Evolutionary conservation across 768 basidiomycete genomes (phyloP).

Genomic region (Tulasnella calospora): DNA sequence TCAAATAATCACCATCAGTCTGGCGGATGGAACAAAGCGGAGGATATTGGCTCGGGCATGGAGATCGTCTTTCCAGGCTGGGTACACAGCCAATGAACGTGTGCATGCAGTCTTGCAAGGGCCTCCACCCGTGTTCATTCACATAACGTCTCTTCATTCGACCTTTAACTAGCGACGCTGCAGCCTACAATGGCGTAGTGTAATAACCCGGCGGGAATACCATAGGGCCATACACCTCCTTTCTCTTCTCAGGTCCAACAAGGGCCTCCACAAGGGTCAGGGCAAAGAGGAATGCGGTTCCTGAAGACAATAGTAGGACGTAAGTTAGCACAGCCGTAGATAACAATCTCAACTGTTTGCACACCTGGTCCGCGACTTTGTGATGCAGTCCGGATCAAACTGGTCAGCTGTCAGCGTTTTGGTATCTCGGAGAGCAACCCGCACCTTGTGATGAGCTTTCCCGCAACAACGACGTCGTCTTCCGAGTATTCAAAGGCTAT

Average conservation of each 20-base stretch:
- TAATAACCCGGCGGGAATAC: constrained; percentile 50
- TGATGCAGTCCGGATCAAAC: not conserved
- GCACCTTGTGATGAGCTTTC: constrained; percentile 72
- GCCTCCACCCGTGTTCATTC: too few relatives aligned
- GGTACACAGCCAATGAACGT: too few relatives aligned
- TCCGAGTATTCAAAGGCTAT: constrained; percentile 71
- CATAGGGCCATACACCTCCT: constrained; percentile 62
- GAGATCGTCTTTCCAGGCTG: too few relatives aligned
- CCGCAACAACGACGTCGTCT: constrained; percentile 66
- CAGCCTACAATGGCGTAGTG: not conserved
- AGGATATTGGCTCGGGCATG: too few relatives aligned
- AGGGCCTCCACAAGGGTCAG: constrained; percentile 68
- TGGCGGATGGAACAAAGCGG: too few relatives aligned
- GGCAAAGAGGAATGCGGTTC: constrained; percentile 73
- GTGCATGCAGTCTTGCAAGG: too few relatives aligned
- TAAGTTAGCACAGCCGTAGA: not conserved
- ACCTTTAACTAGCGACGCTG: too few relatives aligned
- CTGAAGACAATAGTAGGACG: constrained; percentile 35
- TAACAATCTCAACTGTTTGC: constrained; percentile 29
- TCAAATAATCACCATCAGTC: not conserved
- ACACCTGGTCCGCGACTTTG: constrained; percentile 66
- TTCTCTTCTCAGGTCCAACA: constrained; percentile 57
- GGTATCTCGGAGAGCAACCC: not conserved
- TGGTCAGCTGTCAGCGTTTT: not conserved
- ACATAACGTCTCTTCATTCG: too few relatives aligned